Evolutionary conservation across 345 rosid species (phyloP), one percentile per base, ranked within the genome.

Genomic region (Diplotaxis tenuifolia): DNA sequence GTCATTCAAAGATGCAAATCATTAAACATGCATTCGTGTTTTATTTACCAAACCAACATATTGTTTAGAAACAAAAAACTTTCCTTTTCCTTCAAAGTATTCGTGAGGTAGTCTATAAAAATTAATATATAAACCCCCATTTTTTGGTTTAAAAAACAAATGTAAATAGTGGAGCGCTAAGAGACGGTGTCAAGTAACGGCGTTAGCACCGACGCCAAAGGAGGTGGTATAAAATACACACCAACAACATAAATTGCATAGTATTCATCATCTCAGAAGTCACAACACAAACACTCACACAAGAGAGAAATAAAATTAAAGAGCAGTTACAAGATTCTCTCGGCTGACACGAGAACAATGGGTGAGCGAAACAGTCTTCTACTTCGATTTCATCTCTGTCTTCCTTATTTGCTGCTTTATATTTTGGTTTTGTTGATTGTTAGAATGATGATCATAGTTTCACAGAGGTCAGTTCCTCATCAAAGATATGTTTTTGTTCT

Each of bases 151-250:
- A 9, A 21, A 54, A 19, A 27, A 32, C 65, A 68, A 50, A 50
- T 50, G 34, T 27, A 65, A 15, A 62, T 42, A 62, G 75, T 69
- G 32, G 62, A 76, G 55, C 75, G 70, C 63, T 71, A 58, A 20
- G 28, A 71, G 27, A 65, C 82, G 70, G 70, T 80, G 88, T 90
- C 45, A 79, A 69, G 53, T 79, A 79, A 83, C 93, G 72, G 70
- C 86, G 90, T 81, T 65, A 79, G 78, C 88, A 83, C 88, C 88
- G 89, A 88, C 91, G 89, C 62, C 59, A 14, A 50, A 28, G 71
- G 45, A 59, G 65, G 29, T 50, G 45, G 65, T 67, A 56, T 38
- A 61, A 76, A 79, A 72, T 34, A 62, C 77, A 61, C 15, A 69
- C 47, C 36, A 49, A 60, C 65, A 78, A 74, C 70, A 49, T 42